phyloP scores from a whole-genome alignment of 164 flowering plant genomes.

The Tetracentron sinense region DNA sequence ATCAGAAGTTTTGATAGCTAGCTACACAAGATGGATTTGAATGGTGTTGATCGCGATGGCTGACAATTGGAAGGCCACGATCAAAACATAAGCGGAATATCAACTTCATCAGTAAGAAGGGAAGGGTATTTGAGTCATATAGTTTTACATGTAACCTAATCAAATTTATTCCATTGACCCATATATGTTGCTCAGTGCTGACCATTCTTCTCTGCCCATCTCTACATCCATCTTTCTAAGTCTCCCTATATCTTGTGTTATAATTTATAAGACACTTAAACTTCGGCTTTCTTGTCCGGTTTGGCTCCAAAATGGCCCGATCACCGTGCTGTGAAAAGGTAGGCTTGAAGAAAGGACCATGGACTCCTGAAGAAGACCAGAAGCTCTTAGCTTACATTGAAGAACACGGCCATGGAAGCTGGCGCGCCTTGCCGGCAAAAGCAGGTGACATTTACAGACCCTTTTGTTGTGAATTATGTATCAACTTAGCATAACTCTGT shows the following conservation, averaged over 20 bases:
- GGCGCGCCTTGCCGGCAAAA: conserved; percentile 86
- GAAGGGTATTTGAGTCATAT: neutral
- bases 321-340: conserved; percentile 85
- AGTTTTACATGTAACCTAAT: neutral
- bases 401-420: conserved; percentile 95
- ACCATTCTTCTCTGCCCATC: conserved; percentile 25
- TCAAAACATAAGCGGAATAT: too few relatives aligned
- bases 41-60: too few relatives aligned
- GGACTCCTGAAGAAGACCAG: too few relatives aligned
- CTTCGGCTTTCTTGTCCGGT: neutral
- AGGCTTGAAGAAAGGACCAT: too few relatives aligned
- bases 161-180: neutral
- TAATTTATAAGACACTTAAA: conserved; percentile 7
- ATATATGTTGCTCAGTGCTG: conserved; percentile 36
- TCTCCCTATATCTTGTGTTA: conserved; percentile 11
- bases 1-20: too few relatives aligned
- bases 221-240: conserved; percentile 6
- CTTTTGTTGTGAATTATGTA: neutral
- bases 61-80: too few relatives aligned
- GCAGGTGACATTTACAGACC: conserved; percentile 49
- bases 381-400: conserved; percentile 91
- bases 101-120: neutral
- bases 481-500: neutral
- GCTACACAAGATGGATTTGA: too few relatives aligned
- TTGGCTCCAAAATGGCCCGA: conserved; percentile 49